Percentiles rank a stretch among this genome's conserved stretches.
Evolutionary conservation across 2,329 filamentous ascomycete genomes (phyloP).

Genomic region (Nothophaeocryptopus gaeumannii): DNA sequence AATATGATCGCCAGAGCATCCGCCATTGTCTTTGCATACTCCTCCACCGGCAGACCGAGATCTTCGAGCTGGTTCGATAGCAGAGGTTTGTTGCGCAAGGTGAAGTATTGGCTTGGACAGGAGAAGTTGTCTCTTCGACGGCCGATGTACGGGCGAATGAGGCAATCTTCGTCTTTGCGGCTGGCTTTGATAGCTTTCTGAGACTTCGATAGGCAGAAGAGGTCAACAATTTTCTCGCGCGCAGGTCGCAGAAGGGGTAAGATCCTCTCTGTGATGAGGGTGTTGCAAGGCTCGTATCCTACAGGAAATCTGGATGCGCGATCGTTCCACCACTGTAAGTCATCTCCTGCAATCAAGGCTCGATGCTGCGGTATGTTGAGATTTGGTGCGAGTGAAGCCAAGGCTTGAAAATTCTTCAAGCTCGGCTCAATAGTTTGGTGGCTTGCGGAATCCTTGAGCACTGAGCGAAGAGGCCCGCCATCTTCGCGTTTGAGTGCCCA

Average conservation of each 20-base stretch:
- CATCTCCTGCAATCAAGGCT: background rate
- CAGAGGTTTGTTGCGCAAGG: conserved; percentile 51
- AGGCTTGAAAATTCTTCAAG: background rate
- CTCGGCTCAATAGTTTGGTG: conserved; percentile 2
- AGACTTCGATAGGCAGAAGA: conserved; percentile 2
- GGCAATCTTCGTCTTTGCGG: conserved; percentile 37
- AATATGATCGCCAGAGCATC: conserved; percentile 50
- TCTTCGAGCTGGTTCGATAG: conserved; percentile 52
- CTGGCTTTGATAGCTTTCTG: conserved; percentile 10
- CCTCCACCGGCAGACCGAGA: conserved; percentile 36
- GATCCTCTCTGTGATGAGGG: conserved; percentile 8
- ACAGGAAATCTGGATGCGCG: background rate
- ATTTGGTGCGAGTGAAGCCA: background rate
- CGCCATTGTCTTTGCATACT: conserved; percentile 50
- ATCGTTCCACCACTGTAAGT: background rate
- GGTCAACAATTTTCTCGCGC: conserved; percentile 18
- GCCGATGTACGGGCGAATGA: conserved; percentile 52
- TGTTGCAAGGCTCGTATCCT: conserved; percentile 2
- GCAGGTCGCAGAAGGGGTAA: background rate
- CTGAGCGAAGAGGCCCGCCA: conserved; percentile 3
- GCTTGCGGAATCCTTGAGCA: conserved; percentile 2
- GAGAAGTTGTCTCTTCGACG: conserved; percentile 25
- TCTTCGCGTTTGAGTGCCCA: conserved; percentile 9
- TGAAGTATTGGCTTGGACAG: conserved; percentile 34
- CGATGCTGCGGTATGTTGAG: conserved; percentile 3